These are phyloP conservation scores for Basipetospora chlamydospora DNA, from an alignment of 2,329 filamentous ascomycete species.

Conservation along the genomic window DNA sequence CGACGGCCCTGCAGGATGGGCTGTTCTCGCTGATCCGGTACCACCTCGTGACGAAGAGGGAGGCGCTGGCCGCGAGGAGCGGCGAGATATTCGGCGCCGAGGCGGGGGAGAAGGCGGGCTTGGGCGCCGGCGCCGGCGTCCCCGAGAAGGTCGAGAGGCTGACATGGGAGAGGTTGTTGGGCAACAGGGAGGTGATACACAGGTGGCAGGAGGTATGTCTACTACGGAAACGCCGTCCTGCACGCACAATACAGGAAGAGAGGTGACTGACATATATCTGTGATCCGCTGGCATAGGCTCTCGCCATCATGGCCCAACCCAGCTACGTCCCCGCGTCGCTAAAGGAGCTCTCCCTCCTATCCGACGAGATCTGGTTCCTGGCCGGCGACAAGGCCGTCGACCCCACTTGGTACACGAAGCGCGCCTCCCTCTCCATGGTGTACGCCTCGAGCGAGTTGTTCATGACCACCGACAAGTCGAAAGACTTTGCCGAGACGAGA, in stretches of 20 bases:
- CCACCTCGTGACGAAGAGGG: constrained; percentile 55
- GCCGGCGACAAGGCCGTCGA: constrained; percentile 74
- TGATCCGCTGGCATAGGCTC: constrained; percentile 38
- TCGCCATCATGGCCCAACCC: constrained; percentile 81
- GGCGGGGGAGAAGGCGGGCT: constrained; percentile 13
- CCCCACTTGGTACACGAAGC: constrained; percentile 68
- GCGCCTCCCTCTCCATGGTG: constrained; percentile 38
- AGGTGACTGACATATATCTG: background rate
- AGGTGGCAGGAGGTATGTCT: constrained; percentile 69
- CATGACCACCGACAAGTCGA: constrained; percentile 78
- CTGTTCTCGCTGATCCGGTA: constrained; percentile 71
- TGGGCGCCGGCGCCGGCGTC: constrained; percentile 33
- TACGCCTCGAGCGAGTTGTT: constrained; percentile 72
- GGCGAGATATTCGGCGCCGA: constrained; percentile 23
- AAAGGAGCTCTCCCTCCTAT: constrained; percentile 62
- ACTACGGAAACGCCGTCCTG: background rate
- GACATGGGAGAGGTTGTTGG: constrained; percentile 62
- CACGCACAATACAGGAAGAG: too few relatives aligned
- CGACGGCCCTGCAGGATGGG: constrained; percentile 66
- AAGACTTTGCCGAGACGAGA: constrained; percentile 61
- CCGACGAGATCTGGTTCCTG: constrained; percentile 87
- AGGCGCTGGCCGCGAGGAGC: constrained; percentile 34
- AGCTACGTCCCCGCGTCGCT: constrained; percentile 62
- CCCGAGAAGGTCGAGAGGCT: constrained; percentile 54
- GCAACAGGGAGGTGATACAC: constrained; percentile 56